Conservation (phyloP, 1,284 basidiomycete genomes). For the Malassezia brasiliensis region DNA sequence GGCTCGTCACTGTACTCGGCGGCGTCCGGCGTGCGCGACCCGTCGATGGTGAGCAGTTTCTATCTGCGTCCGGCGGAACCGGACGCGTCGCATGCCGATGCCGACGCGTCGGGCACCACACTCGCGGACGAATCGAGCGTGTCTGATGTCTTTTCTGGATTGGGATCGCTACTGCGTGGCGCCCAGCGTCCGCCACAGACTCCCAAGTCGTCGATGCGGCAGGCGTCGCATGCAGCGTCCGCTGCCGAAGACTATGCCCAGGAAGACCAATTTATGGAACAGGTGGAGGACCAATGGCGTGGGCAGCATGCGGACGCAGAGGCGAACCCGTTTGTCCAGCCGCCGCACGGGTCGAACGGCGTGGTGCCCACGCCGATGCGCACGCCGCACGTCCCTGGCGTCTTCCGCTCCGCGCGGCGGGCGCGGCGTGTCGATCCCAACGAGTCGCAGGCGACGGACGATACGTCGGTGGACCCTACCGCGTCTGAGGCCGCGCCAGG, state of each 20-base stretch:
- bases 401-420: constrained; percentile 9
- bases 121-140: constrained; percentile 3
- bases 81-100: not conserved
- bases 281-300: constrained; percentile 8
- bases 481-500: not conserved
- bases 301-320: not conserved
- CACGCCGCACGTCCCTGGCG: constrained; percentile 11
- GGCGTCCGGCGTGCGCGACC: not conserved
- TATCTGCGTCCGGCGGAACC: constrained; percentile 9
- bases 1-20: constrained; percentile 15
- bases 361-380: not conserved
- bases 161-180: constrained; percentile 15
- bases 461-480: not conserved
- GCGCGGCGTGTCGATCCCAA: not conserved
- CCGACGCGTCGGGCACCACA: not conserved
- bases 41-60: constrained; percentile 16
- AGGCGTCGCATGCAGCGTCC: not conserved
- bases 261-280: constrained; percentile 15
- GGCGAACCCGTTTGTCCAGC: not conserved
- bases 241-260: constrained; percentile 2
- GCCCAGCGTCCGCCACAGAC: constrained; percentile 11
- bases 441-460: constrained; percentile 2
- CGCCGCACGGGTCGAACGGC: not conserved
- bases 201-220: constrained; percentile 7
- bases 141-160: not conserved